Evolutionary conservation across 495 filamentous ascomycete genomes (phyloP).

Genomic region (Diplogelasinospora grovesii): DNA sequence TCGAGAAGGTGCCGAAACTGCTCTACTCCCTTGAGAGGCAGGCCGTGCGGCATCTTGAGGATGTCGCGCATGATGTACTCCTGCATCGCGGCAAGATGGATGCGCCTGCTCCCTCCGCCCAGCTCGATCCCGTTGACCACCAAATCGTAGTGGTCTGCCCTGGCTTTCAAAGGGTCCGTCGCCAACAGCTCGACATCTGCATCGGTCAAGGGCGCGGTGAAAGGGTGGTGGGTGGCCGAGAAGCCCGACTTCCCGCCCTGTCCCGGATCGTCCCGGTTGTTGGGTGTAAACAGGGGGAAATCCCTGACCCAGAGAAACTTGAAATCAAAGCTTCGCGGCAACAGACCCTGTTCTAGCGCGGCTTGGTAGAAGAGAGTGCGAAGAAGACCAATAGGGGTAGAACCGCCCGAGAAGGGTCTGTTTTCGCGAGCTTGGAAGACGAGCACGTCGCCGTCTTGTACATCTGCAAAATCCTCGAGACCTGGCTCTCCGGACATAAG

Average conservation of each 20-base stretch:
- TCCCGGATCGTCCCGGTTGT: slow-evolving; percentile 62
- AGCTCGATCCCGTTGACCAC: slow-evolving; percentile 94
- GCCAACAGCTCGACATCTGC: slow-evolving; percentile 69
- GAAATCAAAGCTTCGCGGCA: slow-evolving; percentile 50
- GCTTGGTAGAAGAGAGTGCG: slow-evolving; percentile 62
- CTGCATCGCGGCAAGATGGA: slow-evolving; percentile 79
- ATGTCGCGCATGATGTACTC: slow-evolving; percentile 78
- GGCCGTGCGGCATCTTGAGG: slow-evolving; percentile 55
- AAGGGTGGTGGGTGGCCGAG: slow-evolving; percentile 89
- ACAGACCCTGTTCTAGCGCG: slow-evolving; percentile 52
- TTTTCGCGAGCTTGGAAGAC: slow-evolving; percentile 71
- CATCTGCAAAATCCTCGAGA: slow-evolving; percentile 10
- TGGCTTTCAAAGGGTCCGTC: slow-evolving; percentile 62
- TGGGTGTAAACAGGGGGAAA: slow-evolving; percentile 85
- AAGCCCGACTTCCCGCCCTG: slow-evolving; percentile 77
- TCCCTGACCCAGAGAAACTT: slow-evolving; percentile 76
- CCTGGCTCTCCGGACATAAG: slow-evolving; percentile 14
- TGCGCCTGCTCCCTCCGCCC: slow-evolving; percentile 87
- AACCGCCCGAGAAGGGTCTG: slow-evolving; percentile 56
- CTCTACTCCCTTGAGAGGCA: slow-evolving; percentile 56
- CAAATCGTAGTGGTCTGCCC: slow-evolving; percentile 86
- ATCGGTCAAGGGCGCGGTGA: slow-evolving; percentile 74
- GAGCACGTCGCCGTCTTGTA: slow-evolving; percentile 63
- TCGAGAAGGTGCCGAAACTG: slow-evolving; percentile 82
- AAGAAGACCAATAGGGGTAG: slow-evolving; percentile 72